Conservation (phyloP, 495 filamentous ascomycete species). For the Glonium stellatum region DNA sequence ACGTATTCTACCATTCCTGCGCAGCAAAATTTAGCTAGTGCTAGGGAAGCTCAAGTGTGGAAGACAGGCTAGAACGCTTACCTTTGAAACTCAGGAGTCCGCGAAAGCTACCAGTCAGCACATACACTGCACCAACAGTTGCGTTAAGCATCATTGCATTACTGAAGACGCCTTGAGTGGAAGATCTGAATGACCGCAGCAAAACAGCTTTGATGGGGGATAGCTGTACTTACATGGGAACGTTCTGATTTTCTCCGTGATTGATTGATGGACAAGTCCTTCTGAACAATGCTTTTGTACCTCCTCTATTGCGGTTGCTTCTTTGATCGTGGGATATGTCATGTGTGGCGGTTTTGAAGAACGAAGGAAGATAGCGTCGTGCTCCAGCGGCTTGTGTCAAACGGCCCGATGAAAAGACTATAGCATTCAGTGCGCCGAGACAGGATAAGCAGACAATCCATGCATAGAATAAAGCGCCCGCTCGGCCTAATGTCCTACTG, state of each 20-base stretch:
- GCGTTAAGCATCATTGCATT: constrained; percentile 11
- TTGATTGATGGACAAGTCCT: no score
- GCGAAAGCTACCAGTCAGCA: constrained; percentile 17
- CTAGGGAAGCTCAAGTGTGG: no score
- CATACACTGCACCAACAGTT: constrained; percentile 18
- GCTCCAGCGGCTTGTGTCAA: constrained; percentile 17
- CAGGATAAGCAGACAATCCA: constrained; percentile 21
- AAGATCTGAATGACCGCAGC: no score
- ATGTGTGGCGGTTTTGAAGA: neutral
- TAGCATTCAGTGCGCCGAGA: constrained; percentile 21
- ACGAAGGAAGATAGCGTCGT: constrained; percentile 15
- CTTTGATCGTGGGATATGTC: no score
- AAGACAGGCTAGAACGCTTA: neutral
- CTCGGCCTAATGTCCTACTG: constrained; percentile 8
- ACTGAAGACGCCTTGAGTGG: no score
- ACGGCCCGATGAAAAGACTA: constrained; percentile 19
- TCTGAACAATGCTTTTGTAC: no score
- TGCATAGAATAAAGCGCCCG: constrained; percentile 15
- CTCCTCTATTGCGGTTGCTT: no score
- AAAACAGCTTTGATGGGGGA: no score
- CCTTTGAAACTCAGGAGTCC: constrained; percentile 17
- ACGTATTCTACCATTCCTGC: constrained; percentile 24
- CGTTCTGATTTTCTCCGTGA: no score
- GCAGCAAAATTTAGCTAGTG: no score
- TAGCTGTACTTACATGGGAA: no score